Conservation (phyloP, 106 monocot genomes). For the Narthecium ossifragum region DNA sequence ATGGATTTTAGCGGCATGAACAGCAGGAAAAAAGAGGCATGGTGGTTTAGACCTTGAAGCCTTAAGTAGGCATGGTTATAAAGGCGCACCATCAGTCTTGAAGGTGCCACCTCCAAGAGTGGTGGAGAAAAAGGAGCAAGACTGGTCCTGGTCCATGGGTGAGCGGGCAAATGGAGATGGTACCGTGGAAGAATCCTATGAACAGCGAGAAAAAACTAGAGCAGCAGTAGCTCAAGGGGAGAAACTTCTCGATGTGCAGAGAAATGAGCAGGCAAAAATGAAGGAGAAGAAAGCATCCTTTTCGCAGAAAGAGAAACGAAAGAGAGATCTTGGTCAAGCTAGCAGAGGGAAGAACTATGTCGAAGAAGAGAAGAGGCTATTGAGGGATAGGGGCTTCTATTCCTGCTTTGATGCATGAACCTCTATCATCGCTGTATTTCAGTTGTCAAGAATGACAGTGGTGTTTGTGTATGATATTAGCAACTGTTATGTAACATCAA, state of each 20-base stretch:
- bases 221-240: constrained; percentile 41
- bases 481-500: too few species aligned
- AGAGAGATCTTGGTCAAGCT: constrained; percentile 93
- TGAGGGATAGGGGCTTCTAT: constrained; percentile 82
- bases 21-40: constrained; percentile 50
- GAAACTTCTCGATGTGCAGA: constrained; percentile 23
- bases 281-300: constrained; percentile 54
- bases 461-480: too few species aligned
- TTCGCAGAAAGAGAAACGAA: constrained; percentile 93
- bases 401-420: constrained; percentile 89
- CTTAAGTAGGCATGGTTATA: constrained; percentile 82
- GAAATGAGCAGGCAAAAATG: constrained; percentile 12
- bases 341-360: constrained; percentile 97
- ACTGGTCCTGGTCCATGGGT: constrained; percentile 96
- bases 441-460: too few species aligned
- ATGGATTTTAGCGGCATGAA: constrained; percentile 22
- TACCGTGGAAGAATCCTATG: constrained; percentile 35
- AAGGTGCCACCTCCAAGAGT: constrained; percentile 72
- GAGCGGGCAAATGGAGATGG: constrained; percentile 14
- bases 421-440: too few species aligned
- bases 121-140: constrained; percentile 35
- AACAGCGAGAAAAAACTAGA: constrained; percentile 61
- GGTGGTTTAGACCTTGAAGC: constrained; percentile 54
- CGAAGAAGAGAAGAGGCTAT: constrained; percentile 87
- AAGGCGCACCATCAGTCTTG: constrained; percentile 72